Percentiles rank a stretch among this genome's conserved stretches.
These are phyloP conservation scores for Aspergillus nidulans DNA, from an alignment of 495 filamentous ascomycete genomes.

Conservation along the genomic window DNA sequence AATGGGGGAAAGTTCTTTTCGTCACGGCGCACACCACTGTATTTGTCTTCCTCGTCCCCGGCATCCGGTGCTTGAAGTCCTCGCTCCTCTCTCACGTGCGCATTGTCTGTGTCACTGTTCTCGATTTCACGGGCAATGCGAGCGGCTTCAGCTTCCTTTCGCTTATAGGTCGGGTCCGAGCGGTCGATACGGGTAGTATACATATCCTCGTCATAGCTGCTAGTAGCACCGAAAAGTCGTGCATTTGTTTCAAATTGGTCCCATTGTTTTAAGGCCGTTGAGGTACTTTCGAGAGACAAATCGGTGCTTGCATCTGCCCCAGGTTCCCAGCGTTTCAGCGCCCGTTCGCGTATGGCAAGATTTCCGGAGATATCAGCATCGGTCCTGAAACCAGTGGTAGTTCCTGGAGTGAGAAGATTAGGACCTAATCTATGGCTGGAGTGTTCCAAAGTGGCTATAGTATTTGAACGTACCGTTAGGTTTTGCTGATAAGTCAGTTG, in stretches of 20 bases:
- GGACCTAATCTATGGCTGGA: background rate
- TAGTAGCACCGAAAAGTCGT: slow-evolving; percentile 77
- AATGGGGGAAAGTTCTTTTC: slow-evolving; percentile 64
- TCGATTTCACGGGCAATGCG: slow-evolving; percentile 90
- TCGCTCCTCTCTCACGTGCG: slow-evolving; percentile 85
- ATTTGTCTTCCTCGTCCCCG: slow-evolving; percentile 88
- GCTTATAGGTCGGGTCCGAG: slow-evolving; percentile 71
- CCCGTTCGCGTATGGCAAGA: slow-evolving; percentile 62
- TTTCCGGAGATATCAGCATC: slow-evolving; percentile 84
- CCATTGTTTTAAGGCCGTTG: slow-evolving; percentile 55
- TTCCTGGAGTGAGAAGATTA: slow-evolving; percentile 29
- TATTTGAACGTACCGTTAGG: slow-evolving; percentile 60
- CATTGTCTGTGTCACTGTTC: slow-evolving; percentile 57
- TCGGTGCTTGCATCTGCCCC: slow-evolving; percentile 55
- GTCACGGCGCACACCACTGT: slow-evolving; percentile 83
- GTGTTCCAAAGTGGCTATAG: background rate
- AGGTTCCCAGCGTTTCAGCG: slow-evolving; percentile 81
- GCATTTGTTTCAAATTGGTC: slow-evolving; percentile 94
- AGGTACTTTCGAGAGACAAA: slow-evolving; percentile 61
- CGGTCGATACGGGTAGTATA: slow-evolving; percentile 91
- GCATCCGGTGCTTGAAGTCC: slow-evolving; percentile 63
- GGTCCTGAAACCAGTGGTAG: slow-evolving; percentile 66
- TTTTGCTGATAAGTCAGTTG: slow-evolving; percentile 48
- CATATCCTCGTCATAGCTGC: slow-evolving; percentile 85
- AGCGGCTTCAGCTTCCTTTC: slow-evolving; percentile 71